Conservation (phyloP, 2,329 filamentous ascomycete genomes). For the Sporothrix pallida region DNA sequence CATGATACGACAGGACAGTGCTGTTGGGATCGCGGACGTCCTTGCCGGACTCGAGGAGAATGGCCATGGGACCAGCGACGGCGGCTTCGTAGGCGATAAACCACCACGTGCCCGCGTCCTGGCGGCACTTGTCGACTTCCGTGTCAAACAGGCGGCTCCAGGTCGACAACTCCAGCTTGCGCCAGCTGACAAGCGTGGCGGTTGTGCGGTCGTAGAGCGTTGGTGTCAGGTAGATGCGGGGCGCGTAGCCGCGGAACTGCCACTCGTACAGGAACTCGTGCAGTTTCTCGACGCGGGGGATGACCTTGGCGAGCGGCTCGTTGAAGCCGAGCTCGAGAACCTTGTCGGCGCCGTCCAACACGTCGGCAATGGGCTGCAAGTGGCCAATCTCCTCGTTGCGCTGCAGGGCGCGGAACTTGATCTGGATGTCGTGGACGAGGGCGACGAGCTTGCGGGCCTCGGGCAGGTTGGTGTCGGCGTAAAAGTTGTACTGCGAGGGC, state of each 20-base stretch:
- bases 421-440: conserved; percentile 71
- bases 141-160: conserved; percentile 89
- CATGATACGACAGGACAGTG: conserved; percentile 62
- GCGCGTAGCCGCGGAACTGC: conserved; percentile 86
- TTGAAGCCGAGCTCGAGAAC: conserved; percentile 76
- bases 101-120: conserved; percentile 90
- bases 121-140: conserved; percentile 75
- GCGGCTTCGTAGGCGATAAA: conserved; percentile 93
- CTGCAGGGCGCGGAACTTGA: conserved; percentile 75
- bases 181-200: conserved; percentile 82
- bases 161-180: conserved; percentile 86
- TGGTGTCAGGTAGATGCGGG: conserved; percentile 73
- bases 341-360: conserved; percentile 74
- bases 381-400: conserved; percentile 68
- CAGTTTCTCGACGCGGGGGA: conserved; percentile 86
- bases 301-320: conserved; percentile 83
- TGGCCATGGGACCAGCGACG: conserved; percentile 72
- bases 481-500: conserved; percentile 76
- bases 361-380: conserved; percentile 79
- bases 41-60: conserved; percentile 61
- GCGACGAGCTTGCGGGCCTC: conserved; percentile 76
- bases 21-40: conserved; percentile 45
- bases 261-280: conserved; percentile 88
- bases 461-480: conserved; percentile 76
- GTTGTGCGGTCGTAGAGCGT: conserved; percentile 78